Base-by-base conservation (phyloP, 768 basidiomycete species). In the Pholiota conissans region DNA sequence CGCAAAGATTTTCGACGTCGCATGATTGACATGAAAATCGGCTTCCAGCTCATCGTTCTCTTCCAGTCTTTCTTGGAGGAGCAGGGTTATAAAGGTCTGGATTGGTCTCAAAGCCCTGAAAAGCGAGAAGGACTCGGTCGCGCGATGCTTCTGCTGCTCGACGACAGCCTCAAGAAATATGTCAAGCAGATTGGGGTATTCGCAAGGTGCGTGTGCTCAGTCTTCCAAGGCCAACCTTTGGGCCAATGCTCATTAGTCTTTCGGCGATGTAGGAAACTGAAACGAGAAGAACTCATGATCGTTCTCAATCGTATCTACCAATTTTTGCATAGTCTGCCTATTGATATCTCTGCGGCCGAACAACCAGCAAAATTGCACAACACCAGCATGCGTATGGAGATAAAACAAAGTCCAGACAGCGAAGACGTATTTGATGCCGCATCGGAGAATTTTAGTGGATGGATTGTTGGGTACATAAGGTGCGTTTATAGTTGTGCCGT, bases 381-480 rank as follows among this genome's bases (percentile, higher is more conserved):
- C 13, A 18, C 29, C 14, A 28, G 20, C 26, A 52, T 52, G 52
- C 35, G 52, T 24, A 40, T 13, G 22, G 22, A 16, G 7, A 6
- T 52, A 8, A 39, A 26, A 7, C 22, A 37, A 18, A 16, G 28
- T 26, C 20, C 42, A 27, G 52, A 54, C 2, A 22, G 24, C 18
- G 42, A 20, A 16, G 37, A 45, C 29, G 20, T 29, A 3, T 29
- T 54, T n/a, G 11, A n/a, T 16, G 26, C 42, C 9, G 40, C 28
- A 16, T 40, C 40, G 18, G 32, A 13, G 4, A n/a, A 29, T 3
- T 54, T 54, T 24, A 32, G 53, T 16, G 28, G 14, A 46, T 87
- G 84, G 85, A 58, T 90, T 0, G 68, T 71, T 5, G 68, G 69
- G 0, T 86, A 81, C 58, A 71, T 87, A 26, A 73, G 72, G 86